Evolutionary conservation across 2,329 filamentous ascomycete species (phyloP), one percentile per base, ranked within the genome.

Genomic region (Aspergillus tubingensis): DNA sequence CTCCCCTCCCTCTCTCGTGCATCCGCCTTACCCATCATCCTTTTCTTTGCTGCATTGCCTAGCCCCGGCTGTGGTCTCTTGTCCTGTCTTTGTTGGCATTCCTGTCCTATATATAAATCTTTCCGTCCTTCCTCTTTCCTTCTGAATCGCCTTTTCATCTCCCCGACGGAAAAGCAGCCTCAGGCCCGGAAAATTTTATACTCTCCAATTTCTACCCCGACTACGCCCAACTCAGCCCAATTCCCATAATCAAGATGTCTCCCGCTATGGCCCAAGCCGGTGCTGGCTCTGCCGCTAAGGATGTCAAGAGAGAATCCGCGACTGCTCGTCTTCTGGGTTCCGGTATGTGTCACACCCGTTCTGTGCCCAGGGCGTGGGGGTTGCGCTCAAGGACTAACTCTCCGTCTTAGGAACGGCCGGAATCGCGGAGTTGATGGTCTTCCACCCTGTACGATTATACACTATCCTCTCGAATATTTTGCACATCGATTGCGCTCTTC

Each of bases 401-500:
- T 15, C 11, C 52, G 23, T 55, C 57, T 54, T 70, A 97, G 93
- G 93, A 74, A 91, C 88, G 74, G 92, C 93, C 74, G 93, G 93
- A 82, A 94, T 97, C 77, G 89, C 93, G 71, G 94, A 97, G 81
- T 83, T 97, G 73, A 87, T 92, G 73, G 87, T 97, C 77, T 97
- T 97, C 84, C 92, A 96, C 76, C 92, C 92, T 66, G 92, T 92
- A 84, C 68, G 83, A 75, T 36, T 36, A 13, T 1, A 62, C 58
- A 43, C 50, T 44, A 11, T 50, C 47, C n/a, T 30, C 19, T 23
- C 17, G n/a, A 8, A 19, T 30, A 23, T 13, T n/a, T n/a, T 13
- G 27, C 30, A 8, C 25, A 23, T 21, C 21, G 25, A 25, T 19
- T 44, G 21, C 21, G 17, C 11, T 54, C 44, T 21, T 32, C 13